phyloP scores from a whole-genome alignment of 1,139 yeast species.

The Kurtzmaniella quercitrusa region DNA sequence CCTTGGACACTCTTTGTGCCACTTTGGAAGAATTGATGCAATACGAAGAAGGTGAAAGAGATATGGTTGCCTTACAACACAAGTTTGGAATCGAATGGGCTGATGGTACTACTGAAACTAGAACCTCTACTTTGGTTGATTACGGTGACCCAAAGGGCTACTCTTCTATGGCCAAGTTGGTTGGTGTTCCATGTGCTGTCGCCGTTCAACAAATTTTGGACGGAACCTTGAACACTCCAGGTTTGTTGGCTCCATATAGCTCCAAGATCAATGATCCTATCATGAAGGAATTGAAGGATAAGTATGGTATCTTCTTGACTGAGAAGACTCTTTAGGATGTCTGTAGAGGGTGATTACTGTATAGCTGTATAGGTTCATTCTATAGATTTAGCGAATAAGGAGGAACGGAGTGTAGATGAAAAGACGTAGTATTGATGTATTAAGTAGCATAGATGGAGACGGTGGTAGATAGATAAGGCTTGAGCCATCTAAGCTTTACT shows the following conservation, averaged over 20 bases:
- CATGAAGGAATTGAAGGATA: slow-evolving; percentile 86
- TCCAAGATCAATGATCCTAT: slow-evolving; percentile 87
- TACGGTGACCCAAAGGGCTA: slow-evolving; percentile 92
- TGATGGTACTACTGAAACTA: slow-evolving; percentile 82
- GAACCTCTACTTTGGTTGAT: slow-evolving; percentile 94
- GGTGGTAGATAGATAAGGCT: no score
- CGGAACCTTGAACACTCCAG: slow-evolving; percentile 69
- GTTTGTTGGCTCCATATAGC: slow-evolving; percentile 89
- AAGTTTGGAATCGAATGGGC: slow-evolving; percentile 97
- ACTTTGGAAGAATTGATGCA: slow-evolving; percentile 95
- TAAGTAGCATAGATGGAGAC: no score
- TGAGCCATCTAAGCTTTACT: no score
- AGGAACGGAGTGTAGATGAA: not conserved
- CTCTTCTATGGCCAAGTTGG: slow-evolving; percentile 97
- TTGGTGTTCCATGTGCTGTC: slow-evolving; percentile 98
- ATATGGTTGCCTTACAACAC: slow-evolving; percentile 92
- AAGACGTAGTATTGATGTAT: no score
- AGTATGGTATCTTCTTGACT: slow-evolving; percentile 78
- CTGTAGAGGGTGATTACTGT: not conserved
- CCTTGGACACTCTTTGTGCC: slow-evolving; percentile 94
- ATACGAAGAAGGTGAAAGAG: slow-evolving; percentile 93
- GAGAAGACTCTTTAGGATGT: slow-evolving; percentile 76
- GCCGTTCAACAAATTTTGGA: slow-evolving; percentile 83
- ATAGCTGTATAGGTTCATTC: not conserved
- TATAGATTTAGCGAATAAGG: no score